A percentile compares a stretch with the other conserved stretches of the same genome.
These are phyloP conservation scores for Boletus reticuloceps DNA, from an alignment of 768 basidiomycete genomes.

Conservation along the genomic window DNA sequence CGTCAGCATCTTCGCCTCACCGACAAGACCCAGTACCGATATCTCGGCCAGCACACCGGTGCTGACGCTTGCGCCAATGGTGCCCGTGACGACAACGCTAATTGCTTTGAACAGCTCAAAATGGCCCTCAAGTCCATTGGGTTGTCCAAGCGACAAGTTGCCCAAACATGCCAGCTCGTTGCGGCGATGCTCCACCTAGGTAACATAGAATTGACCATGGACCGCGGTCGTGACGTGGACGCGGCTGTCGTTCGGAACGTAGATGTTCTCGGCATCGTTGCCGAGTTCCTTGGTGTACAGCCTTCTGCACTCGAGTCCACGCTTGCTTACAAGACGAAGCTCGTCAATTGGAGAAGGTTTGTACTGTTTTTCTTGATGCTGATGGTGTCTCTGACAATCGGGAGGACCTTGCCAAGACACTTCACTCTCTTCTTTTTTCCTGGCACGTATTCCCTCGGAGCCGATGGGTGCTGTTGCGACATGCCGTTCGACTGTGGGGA, in stretches of 20 bases:
- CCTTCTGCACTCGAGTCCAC: too few species aligned
- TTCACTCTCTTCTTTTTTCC: slow-evolving; percentile 83
- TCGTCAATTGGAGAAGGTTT: too few species aligned
- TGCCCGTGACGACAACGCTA: slow-evolving; percentile 72
- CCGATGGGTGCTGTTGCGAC: too few species aligned
- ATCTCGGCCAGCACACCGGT: slow-evolving; percentile 10
- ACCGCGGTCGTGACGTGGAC: slow-evolving; percentile 60
- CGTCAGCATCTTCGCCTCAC: too few species aligned
- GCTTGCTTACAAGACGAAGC: too few species aligned
- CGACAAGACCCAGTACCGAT: too few species aligned
- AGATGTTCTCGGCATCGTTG: too few species aligned
- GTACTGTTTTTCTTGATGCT: too few species aligned
- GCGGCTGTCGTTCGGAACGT: too few species aligned
- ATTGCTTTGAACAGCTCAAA: slow-evolving; percentile 34
- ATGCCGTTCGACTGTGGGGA: too few species aligned
- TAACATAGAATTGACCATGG: slow-evolving; percentile 83
- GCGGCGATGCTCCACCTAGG: slow-evolving; percentile 97
- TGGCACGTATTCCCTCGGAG: slow-evolving; percentile 87
- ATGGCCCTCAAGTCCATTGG: too few species aligned
- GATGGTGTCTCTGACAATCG: slow-evolving; percentile 74
- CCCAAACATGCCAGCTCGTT: slow-evolving; percentile 91
- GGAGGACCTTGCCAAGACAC: slow-evolving; percentile 89
- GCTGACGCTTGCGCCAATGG: slow-evolving; percentile 40
- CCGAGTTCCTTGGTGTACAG: too few species aligned
- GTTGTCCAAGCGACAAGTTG: slow-evolving; percentile 22